These are phyloP conservation scores for Tricholoma sp. DNA, from an alignment of 768 basidiomycete species.

Conservation along the genomic window DNA sequence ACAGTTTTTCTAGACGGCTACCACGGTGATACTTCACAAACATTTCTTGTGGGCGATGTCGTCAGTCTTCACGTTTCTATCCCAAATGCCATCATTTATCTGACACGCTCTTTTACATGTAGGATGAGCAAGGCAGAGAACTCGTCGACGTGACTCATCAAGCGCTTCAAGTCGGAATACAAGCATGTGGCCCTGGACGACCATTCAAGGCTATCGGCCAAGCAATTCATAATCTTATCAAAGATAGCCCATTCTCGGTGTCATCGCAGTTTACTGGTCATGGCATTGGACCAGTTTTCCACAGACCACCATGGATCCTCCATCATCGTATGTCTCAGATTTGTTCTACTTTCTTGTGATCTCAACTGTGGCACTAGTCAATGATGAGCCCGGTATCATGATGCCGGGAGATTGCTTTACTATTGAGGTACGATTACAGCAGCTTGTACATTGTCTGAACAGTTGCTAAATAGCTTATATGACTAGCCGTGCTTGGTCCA, in stretches of 20 bases:
- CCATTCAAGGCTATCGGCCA: slow-evolving; percentile 68
- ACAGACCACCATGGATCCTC: slow-evolving; percentile 77
- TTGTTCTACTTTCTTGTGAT: no score
- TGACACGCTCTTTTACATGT: background rate
- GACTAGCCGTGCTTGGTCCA: slow-evolving; percentile 71
- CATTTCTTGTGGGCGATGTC: slow-evolving; percentile 77
- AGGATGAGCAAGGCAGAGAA: slow-evolving; percentile 70
- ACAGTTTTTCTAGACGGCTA: slow-evolving; percentile 81
- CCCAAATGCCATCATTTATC: background rate
- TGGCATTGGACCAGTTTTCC: slow-evolving; percentile 81
- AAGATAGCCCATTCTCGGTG: slow-evolving; percentile 45
- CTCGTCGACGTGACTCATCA: slow-evolving; percentile 58
- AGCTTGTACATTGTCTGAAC: background rate
- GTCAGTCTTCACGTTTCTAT: slow-evolving; percentile 31
- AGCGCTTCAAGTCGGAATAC: slow-evolving; percentile 69
- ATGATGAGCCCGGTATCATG: slow-evolving; percentile 82
- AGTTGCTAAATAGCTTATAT: background rate
- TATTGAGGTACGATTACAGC: slow-evolving; percentile 58
- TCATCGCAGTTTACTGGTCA: slow-evolving; percentile 78
- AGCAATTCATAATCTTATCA: slow-evolving; percentile 55
- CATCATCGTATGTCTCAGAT: slow-evolving; percentile 54
- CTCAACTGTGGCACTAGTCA: slow-evolving; percentile 39
- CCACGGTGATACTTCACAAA: slow-evolving; percentile 87
- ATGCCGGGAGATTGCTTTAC: slow-evolving; percentile 86
- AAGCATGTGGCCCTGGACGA: slow-evolving; percentile 65